Evolutionary conservation across 2,329 filamentous ascomycete species (phyloP).

Genomic region (Pyrenophora seminiperda): DNA sequence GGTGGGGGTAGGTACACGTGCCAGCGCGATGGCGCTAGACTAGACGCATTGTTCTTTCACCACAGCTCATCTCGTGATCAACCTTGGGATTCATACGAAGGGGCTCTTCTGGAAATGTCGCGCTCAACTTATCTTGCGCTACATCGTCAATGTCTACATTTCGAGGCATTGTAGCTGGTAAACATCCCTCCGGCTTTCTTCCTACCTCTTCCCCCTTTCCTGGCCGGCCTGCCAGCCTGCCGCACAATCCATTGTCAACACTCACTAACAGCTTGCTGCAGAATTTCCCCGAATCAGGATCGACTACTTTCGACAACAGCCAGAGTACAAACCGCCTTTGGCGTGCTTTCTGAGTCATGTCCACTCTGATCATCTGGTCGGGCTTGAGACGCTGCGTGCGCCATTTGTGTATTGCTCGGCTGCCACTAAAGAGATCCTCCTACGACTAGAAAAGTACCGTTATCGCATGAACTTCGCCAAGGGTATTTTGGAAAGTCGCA

Average conservation of each 20-base stretch:
- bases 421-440: conserved; percentile 77
- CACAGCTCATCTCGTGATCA: too few species aligned
- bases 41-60: conserved; percentile 1
- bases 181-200: conserved; percentile 18
- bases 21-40: not conserved
- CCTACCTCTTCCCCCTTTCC: not conserved
- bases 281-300: conserved; percentile 84
- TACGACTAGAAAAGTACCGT: conserved; percentile 77
- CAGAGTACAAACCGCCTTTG: conserved; percentile 64
- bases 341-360: conserved; percentile 92
- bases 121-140: not conserved
- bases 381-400: conserved; percentile 74
- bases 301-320: conserved; percentile 75
- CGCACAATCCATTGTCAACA: too few species aligned
- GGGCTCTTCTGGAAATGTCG: conserved; percentile 13
- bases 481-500: conserved; percentile 74
- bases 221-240: not conserved
- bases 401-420: conserved; percentile 91
- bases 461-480: conserved; percentile 81
- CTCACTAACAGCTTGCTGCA: conserved; percentile 16
- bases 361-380: conserved; percentile 85
- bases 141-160: conserved; percentile 41
- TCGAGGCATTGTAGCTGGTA: conserved; percentile 37
- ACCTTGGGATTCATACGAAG: too few species aligned
- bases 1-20: not conserved